Base-by-base conservation (phyloP, 192 early-diverging fungal genomes). In the Chytriomyces hyalinus region DNA sequence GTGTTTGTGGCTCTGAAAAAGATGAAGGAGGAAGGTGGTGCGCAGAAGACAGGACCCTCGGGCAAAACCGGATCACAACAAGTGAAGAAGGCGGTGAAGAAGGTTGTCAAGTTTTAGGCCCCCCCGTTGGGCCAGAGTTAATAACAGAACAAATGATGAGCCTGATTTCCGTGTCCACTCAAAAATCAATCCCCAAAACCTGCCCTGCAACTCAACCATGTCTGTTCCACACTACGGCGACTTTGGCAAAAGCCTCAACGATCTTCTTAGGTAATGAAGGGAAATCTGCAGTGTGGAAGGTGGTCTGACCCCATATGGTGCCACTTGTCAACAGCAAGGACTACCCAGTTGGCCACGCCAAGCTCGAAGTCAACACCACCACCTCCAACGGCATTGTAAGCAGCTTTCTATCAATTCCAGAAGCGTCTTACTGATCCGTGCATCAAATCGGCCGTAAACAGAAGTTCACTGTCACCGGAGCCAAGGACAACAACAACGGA, bases 311-410 rank as follows among this genome's bases (percentile, higher is more conserved):
- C 87, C 75, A 93, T 90, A 80, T 83, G 91, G 77, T 93, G 92
- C 78, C 87, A 92, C 73, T 92, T 26, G 0, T 26, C 24, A 60
- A 78, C 69, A 49, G 89, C 88, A 98, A 98, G 91, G 98, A 99
- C 90, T 99, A 91, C 83, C 95, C 96, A 70, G 90, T 94, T 77
- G 95, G 94, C 67, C 86, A 89, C 44, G 91, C 94, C 78, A 97
- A 96, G 89, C 94, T 99, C 81, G 98, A 99, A 82, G 92, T 96
- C 85, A 97, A 98, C 93, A 97, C 96, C 82, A 92, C 90, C 78
- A 93, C 97, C 72, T 86, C 95, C 76, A 96, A 95, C 86, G 96
- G 96, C 84, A 95, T 99, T 47, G 94, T 96, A 93, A 81, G 91
- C 92, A 43, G 28, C 72, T 28, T 43, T 49, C 36, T 36, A 26